Evolutionary conservation across 441 rosid genomes (phyloP), one percentile per base, ranked within the genome.

Genomic region (Syzygium syzygioides): DNA sequence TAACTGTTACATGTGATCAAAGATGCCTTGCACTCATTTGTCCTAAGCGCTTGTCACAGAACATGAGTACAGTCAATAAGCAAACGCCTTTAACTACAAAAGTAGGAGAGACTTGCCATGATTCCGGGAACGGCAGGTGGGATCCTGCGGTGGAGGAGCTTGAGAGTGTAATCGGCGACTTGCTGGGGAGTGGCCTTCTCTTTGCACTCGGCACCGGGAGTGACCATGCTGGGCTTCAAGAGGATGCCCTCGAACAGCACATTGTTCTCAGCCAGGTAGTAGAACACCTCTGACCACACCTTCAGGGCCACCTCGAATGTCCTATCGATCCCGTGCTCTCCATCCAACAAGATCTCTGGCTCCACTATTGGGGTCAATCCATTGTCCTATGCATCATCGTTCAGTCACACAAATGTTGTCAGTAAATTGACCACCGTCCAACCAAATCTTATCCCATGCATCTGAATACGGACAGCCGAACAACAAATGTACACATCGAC

Each of bases 201-300:
- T 91, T 94, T 96, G 93, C 96, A 93, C 91, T 96, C 99, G 55
- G 98, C 99, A 12, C 99, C 99, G 12, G 99, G 98, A 57, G 99
- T 97, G 62, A 97, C 99, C 99, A 97, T 97, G 94, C 98, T 97
- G 14, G 99, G 99, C 95, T 97, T 97, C 87, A 96, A 91, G 87
- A 96, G 99, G 91, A 97, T 97, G 86, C 98, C 99, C 91, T 97
- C 98, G 71, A 95, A 96, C 96, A 94, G 30, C 59, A 95, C 98
- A 90, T 96, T 95, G 95, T 96, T 96, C 93, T 96, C 96, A 11
- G 99, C 96, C 37, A 97, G 88, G 96, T 96, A 97, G 94, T 91
- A 97, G 97, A 96, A 96, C 87, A 97, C 98, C 90, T 97, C 99
- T 60, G 99, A 94, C 99, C 99, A 97, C 25, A 97, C 99, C 91